These are phyloP conservation scores for Coemansia sp. DNA, from an alignment of 371 early-diverging fungal genomes.

Conservation along the genomic window DNA sequence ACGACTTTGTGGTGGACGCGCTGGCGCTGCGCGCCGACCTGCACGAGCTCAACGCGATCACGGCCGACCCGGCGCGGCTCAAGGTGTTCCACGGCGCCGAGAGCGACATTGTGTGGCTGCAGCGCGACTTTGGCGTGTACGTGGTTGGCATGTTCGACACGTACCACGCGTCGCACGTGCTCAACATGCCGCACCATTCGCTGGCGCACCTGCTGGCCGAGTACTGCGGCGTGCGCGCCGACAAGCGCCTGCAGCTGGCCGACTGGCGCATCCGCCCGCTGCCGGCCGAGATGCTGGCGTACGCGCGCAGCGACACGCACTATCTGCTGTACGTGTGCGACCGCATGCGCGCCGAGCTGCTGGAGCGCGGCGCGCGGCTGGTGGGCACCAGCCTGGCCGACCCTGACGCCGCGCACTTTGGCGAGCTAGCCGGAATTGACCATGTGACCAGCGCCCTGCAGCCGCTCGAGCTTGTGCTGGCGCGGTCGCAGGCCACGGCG, in stretches of 20 bases:
- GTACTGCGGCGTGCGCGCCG: slow-evolving; percentile 79
- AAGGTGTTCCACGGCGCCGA: slow-evolving; percentile 98
- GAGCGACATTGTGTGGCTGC: slow-evolving; percentile 95
- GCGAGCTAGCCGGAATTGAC: slow-evolving; percentile 22
- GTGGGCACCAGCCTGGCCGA: slow-evolving; percentile 23
- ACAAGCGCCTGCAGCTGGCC: slow-evolving; percentile 94
- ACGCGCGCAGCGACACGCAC: slow-evolving; percentile 96
- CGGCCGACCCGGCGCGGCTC: slow-evolving; percentile 83
- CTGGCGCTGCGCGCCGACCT: slow-evolving; percentile 77
- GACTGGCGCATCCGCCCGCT: slow-evolving; percentile 98
- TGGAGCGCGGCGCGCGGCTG: slow-evolving; percentile 40
- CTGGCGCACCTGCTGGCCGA: slow-evolving; percentile 79
- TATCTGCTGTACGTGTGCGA: slow-evolving; percentile 94
- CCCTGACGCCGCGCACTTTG: slow-evolving; percentile 17
- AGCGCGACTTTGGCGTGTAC: slow-evolving; percentile 95
- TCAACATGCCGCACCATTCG: slow-evolving; percentile 74
- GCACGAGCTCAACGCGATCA: slow-evolving; percentile 75
- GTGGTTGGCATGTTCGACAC: slow-evolving; percentile 97
- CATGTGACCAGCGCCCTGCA: slow-evolving; percentile 53
- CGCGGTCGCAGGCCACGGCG: slow-evolving; percentile 68
- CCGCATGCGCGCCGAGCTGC: slow-evolving; percentile 80
- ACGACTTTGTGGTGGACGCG: slow-evolving; percentile 92
- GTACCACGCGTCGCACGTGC: slow-evolving; percentile 83
- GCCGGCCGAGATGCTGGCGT: slow-evolving; percentile 85
- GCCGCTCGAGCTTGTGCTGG: slow-evolving; percentile 65